phyloP scores from a whole-genome alignment of 2,329 filamentous ascomycete genomes.

The Cladosporium sphaerospermum region DNA sequence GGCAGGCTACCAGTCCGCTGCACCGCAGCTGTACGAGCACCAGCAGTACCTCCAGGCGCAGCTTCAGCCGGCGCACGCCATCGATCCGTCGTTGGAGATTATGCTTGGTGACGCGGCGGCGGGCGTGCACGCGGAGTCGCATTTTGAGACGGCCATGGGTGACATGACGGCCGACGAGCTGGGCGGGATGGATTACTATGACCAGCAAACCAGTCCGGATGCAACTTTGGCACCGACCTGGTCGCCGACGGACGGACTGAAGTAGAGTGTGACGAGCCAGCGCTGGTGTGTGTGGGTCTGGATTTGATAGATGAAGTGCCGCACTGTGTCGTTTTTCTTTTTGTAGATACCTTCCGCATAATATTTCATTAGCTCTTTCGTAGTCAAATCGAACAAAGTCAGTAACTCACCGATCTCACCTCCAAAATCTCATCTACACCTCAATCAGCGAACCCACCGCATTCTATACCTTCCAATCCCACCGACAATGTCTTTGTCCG shows the following conservation, averaged over 20 bases:
- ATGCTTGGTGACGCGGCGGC: slow-evolving; percentile 17
- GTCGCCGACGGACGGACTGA: slow-evolving; percentile 17
- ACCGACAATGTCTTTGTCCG: not conserved
- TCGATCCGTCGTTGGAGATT: slow-evolving; percentile 26
- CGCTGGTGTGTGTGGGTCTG: too few relatives aligned
- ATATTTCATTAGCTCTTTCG: too few relatives aligned
- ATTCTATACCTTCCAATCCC: too few relatives aligned
- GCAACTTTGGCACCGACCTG: slow-evolving; percentile 23
- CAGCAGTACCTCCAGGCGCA: slow-evolving; percentile 25
- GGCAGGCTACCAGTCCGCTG: slow-evolving; percentile 13
- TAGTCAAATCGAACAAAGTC: too few relatives aligned
- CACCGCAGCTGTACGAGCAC: slow-evolving; percentile 24
- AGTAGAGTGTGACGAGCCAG: not conserved
- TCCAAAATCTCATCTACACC: too few relatives aligned
- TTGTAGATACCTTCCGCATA: too few relatives aligned
- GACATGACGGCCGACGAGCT: slow-evolving; percentile 19
- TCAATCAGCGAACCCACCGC: too few relatives aligned
- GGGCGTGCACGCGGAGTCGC: slow-evolving; percentile 15
- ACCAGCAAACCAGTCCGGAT: slow-evolving; percentile 22
- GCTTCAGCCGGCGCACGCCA: slow-evolving; percentile 25
- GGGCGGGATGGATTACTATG: slow-evolving; percentile 19
- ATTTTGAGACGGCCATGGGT: slow-evolving; percentile 27
- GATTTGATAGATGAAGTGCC: too few relatives aligned
- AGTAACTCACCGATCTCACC: too few relatives aligned
- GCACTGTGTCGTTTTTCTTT: too few relatives aligned